phyloP scores from a whole-genome alignment of 768 basidiomycete species.

The Mycena kentingensis region DNA sequence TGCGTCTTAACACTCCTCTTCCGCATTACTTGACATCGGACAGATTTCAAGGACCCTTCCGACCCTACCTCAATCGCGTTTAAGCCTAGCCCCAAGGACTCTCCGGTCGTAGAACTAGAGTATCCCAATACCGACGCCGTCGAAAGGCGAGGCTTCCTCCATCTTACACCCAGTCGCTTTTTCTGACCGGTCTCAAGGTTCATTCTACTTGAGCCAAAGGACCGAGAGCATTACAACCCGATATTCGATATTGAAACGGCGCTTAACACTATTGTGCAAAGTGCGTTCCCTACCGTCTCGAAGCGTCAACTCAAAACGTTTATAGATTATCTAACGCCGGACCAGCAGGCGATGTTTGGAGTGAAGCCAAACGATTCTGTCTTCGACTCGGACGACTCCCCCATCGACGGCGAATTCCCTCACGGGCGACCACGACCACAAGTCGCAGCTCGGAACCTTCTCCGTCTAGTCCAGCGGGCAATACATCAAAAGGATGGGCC shows the following conservation, averaged over 20 bases:
- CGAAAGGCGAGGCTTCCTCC: conserved; percentile 55
- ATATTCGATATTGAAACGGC: conserved; percentile 77
- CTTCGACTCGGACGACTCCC: conserved; percentile 37
- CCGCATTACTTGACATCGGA: conserved; percentile 17
- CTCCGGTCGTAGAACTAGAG: conserved; percentile 73
- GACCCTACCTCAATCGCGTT: conserved; percentile 67
- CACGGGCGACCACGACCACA: conserved; percentile 33
- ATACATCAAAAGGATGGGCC: conserved; percentile 72
- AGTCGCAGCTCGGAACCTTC: conserved; percentile 40
- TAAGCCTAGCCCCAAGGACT: conserved; percentile 58
- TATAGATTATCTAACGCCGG: conserved; percentile 66
- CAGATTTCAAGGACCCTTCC: conserved; percentile 71
- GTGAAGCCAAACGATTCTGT: conserved; percentile 55
- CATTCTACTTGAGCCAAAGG: conserved; percentile 76
- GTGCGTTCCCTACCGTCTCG: conserved; percentile 39
- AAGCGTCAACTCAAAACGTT: conserved; percentile 13
- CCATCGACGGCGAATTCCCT: conserved; percentile 41
- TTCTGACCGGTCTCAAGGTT: conserved; percentile 46
- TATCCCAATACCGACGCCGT: conserved; percentile 72
- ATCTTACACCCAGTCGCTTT: conserved; percentile 12
- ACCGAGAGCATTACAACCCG: conserved; percentile 86
- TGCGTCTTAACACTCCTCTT: conserved; percentile 36
- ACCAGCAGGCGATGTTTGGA: conserved; percentile 68
- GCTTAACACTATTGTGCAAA: conserved; percentile 71
- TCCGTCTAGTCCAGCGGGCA: conserved; percentile 69